These are phyloP conservation scores for Cephalotrichum gorgonifer DNA, from an alignment of 2,329 filamentous ascomycete species.

Conservation along the genomic window DNA sequence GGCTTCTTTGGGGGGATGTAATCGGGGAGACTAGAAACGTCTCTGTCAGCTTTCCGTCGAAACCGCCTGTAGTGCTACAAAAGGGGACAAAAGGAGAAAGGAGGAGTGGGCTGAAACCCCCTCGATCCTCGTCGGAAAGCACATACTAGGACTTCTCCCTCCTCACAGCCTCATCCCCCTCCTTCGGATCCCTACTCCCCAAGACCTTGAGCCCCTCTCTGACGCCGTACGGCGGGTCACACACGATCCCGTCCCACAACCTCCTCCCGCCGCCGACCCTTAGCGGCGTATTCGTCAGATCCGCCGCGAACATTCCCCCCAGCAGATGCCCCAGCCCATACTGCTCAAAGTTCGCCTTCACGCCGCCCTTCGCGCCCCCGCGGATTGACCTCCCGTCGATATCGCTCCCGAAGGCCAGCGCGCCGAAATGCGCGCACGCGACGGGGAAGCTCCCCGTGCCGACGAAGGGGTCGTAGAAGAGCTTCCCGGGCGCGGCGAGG, in stretches of 20 bases:
- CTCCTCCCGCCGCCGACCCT: conserved; percentile 32
- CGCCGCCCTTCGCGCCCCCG: conserved; percentile 48
- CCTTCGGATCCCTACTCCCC: conserved; percentile 60
- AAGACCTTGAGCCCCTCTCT: conserved; percentile 85
- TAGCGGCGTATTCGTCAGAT: conserved; percentile 80
- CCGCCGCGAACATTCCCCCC: conserved; percentile 72
- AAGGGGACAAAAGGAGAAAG: conserved; percentile 12
- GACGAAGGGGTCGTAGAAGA: conserved; percentile 93
- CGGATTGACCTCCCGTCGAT: conserved; percentile 87
- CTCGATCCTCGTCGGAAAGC: no score
- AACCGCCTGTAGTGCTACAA: background rate
- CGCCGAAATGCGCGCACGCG: conserved; percentile 84
- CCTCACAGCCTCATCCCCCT: conserved; percentile 51
- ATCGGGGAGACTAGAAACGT: conserved; percentile 31
- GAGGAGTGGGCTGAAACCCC: no score
- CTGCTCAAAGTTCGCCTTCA: conserved; percentile 68
- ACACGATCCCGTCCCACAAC: conserved; percentile 82
- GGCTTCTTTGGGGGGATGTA: conserved; percentile 85
- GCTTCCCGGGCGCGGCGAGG: conserved; percentile 66
- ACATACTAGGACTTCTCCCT: conserved; percentile 57
- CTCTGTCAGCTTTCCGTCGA: background rate
- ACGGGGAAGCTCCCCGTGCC: conserved; percentile 90
- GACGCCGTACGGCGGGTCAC: conserved; percentile 93
- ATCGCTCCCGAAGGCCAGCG: conserved; percentile 74
- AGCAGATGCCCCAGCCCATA: conserved; percentile 60